These are phyloP conservation scores for Porcisia deanei DNA, from an alignment of 208 protist genomes.

Conservation along the genomic window DNA sequence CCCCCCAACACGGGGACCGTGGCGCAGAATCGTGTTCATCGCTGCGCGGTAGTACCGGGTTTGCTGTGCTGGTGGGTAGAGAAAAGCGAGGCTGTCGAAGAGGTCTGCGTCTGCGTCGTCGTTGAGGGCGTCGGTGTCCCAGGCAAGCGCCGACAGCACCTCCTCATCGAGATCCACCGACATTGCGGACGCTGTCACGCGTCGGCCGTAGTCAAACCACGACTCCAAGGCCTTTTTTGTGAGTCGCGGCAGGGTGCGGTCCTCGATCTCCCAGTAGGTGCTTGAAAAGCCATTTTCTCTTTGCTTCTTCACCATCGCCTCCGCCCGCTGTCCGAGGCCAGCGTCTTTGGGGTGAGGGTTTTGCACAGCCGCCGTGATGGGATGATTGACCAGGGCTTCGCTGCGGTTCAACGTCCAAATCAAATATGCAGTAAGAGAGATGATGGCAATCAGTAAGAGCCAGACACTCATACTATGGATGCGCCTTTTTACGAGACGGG, in stretches of 20 bases:
- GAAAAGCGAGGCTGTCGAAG: conserved; percentile 33
- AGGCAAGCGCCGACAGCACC: conserved; percentile 10
- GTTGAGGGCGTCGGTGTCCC: background rate
- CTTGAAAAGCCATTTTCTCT: conserved; percentile 7
- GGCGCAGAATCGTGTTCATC: conserved; percentile 41
- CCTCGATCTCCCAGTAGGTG: conserved; percentile 24
- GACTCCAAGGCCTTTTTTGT: conserved; percentile 9
- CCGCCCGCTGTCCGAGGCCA: background rate
- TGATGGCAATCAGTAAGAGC: background rate
- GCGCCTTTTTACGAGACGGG: background rate
- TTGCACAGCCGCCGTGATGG: background rate
- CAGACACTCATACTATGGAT: background rate
- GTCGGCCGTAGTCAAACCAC: conserved; percentile 1
- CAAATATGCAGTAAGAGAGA: background rate
- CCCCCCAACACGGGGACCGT: conserved; percentile 52
- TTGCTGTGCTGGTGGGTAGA: conserved; percentile 46
- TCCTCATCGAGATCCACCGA: conserved; percentile 8
- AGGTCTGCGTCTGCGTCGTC: conserved; percentile 13
- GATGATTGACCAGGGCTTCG: background rate
- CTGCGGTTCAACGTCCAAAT: background rate
- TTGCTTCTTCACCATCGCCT: conserved; percentile 3
- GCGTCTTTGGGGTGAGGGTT: background rate
- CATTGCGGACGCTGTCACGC: background rate
- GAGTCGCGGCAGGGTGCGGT: conserved; percentile 18
- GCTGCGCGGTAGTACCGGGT: conserved; percentile 23